Base-by-base conservation (phyloP, 345 rosid genomes). In the Erysimum cheiranthoides region DNA sequence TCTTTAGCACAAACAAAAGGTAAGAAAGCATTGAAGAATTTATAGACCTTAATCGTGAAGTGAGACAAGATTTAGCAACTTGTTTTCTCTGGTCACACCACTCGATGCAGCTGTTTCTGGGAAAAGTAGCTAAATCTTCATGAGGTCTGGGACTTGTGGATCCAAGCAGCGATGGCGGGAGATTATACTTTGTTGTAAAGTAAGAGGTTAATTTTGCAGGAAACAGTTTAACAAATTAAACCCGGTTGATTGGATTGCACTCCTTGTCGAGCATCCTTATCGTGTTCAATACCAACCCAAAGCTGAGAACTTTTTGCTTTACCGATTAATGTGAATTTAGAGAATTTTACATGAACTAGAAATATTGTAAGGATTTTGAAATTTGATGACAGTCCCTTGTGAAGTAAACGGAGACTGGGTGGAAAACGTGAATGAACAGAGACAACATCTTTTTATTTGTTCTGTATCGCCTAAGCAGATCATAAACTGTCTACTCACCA, bases 1-100 rank as follows among this genome's bases (percentile, higher is more conserved):
- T 81, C 64, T 9, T 25, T 81, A 63, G 49, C 50, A 34, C 68
- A 73, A 77, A 57, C 64, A 57, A 78, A 75, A 80, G 66, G 70
- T 57, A 34, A 13, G 38, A 42, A 42, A 40, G 36, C 28, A 11
- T 28, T 1, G 13, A 61, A 61, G 8, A 47, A 51, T 50, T 28
- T 1, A 42, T 7, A 10, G 4, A 21, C 51, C 18, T 4, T 46
- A 36, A 17, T 47, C 2, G 30, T 6, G 5, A 47, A 71, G 27
- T 60, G 39, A 50, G 12, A 27, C 49, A 10, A 49, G 39, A 49
- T n/a, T 36, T 40, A 36, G 5, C n/a, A 49, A 49, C 30, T 46
- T 71, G 2, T 27, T n/a, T 34, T 28, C 21, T 36, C 32, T 49
- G 27, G 17, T 61, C 13, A 71, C 27, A 71, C 27, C 38, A 35